Percentiles rank a stretch among this genome's conserved stretches.
These are phyloP conservation scores for Calonectria pteridis DNA, from an alignment of 2,329 filamentous ascomycete genomes.

Conservation along the genomic window DNA sequence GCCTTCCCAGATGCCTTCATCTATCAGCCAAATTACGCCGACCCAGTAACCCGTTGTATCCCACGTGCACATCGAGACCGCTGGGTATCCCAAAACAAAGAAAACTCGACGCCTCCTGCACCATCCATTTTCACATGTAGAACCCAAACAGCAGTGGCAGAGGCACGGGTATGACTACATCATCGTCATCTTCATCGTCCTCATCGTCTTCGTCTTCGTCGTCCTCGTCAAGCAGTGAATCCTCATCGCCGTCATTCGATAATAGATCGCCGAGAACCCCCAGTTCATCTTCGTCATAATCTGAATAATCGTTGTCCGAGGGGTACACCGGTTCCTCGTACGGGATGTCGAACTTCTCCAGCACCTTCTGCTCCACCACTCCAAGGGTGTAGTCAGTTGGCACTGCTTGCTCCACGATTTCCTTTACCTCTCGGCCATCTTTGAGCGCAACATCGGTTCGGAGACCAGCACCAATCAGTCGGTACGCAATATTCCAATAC, in stretches of 20 bases:
- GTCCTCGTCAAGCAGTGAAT: constrained; percentile 27
- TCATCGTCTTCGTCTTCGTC: constrained; percentile 33
- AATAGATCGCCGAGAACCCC: constrained; percentile 15
- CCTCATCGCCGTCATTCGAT: constrained; percentile 16
- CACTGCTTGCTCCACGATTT: constrained; percentile 38
- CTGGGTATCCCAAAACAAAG: constrained; percentile 21
- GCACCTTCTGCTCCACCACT: constrained; percentile 38
- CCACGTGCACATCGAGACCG: background rate
- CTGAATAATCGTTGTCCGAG: constrained; percentile 10
- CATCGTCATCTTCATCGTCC: constrained; percentile 18
- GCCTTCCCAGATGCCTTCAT: constrained; percentile 10
- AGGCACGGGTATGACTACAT: constrained; percentile 30
- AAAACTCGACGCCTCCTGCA: constrained; percentile 20
- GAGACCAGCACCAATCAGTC: constrained; percentile 39
- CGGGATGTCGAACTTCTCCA: constrained; percentile 41
- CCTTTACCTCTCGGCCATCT: constrained; percentile 36
- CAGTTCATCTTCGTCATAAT: constrained; percentile 6
- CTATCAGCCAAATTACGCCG: constrained; percentile 19
- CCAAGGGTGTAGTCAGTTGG: constrained; percentile 35
- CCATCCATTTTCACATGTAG: constrained; percentile 30
- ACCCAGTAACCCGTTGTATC: constrained; percentile 12
- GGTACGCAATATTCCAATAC: constrained; percentile 43
- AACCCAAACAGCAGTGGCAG: constrained; percentile 37
- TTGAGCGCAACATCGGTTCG: constrained; percentile 40
- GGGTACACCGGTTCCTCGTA: constrained; percentile 35